phyloP scores from a whole-genome alignment of 805 yeast species.

The Candida suzukii region DNA sequence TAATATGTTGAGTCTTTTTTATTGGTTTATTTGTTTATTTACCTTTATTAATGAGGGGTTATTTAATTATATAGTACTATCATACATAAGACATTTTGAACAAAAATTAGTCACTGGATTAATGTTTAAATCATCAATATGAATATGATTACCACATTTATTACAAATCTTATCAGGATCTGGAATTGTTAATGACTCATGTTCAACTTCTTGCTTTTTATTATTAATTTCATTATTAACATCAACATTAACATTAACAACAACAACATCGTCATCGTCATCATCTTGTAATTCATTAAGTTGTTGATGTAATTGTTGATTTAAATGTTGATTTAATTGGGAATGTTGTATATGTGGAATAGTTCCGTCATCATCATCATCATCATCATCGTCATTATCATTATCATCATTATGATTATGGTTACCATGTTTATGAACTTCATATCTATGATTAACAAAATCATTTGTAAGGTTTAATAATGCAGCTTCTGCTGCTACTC shows the following conservation, averaged over 20 bases:
- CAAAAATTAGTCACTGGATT: slow-evolving; percentile 21
- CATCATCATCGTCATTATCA: not conserved
- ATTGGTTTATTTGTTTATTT: too few species aligned
- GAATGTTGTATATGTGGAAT: slow-evolving; percentile 19
- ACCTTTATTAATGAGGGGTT: too few species aligned
- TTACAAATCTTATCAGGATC: slow-evolving; percentile 21
- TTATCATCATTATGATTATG: not conserved
- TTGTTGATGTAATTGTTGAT: slow-evolving; percentile 18
- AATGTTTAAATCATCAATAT: slow-evolving; percentile 20
- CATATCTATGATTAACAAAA: not conserved
- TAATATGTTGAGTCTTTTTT: too few species aligned
- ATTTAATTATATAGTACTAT: too few species aligned
- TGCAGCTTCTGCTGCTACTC: not conserved
- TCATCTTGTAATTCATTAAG: not conserved
- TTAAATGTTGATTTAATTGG: slow-evolving; percentile 23
- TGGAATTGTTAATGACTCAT: slow-evolving; percentile 16
- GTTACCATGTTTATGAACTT: not conserved
- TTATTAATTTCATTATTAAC: not conserved
- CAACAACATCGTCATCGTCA: slow-evolving; percentile 10
- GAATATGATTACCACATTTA: slow-evolving; percentile 19
- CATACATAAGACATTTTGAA: slow-evolving; percentile 14
- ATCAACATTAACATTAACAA: not conserved
- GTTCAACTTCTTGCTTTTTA: slow-evolving; percentile 4
- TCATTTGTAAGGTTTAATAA: not conserved
- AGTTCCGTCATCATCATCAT: slow-evolving; percentile 5